Percentiles rank a stretch among this genome's conserved stretches.
phyloP scores from a whole-genome alignment of 306 rosid genomes.

The Senna tora region DNA sequence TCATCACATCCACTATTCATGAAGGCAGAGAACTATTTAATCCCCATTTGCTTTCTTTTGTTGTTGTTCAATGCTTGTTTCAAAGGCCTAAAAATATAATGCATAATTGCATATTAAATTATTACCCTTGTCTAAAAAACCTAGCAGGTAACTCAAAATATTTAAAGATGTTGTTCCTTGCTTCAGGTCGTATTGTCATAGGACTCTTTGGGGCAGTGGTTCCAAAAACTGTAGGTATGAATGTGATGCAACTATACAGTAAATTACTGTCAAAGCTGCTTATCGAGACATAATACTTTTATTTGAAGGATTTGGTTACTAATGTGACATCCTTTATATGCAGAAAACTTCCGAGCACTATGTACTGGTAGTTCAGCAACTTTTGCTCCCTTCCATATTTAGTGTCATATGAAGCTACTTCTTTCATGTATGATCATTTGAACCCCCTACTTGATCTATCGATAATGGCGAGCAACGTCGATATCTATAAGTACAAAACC shows the following conservation, averaged over 20 bases:
- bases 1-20: slow-evolving; percentile 26
- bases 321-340: slow-evolving; percentile 35
- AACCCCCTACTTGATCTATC: slow-evolving; percentile 8
- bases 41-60: neutral
- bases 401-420: neutral
- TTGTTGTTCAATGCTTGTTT: slow-evolving; percentile 7
- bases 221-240: slow-evolving; percentile 67
- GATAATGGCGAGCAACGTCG: slow-evolving; percentile 27
- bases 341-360: slow-evolving; percentile 74
- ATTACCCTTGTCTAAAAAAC: neutral
- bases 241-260: slow-evolving; percentile 30
- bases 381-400: slow-evolving; percentile 31
- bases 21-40: slow-evolving; percentile 19
- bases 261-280: slow-evolving; percentile 15
- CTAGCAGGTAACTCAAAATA: neutral
- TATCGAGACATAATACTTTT: slow-evolving; percentile 25
- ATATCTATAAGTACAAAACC: slow-evolving; percentile 15
- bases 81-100: slow-evolving; percentile 9
- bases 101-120: slow-evolving; percentile 9
- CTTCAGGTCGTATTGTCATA: slow-evolving; percentile 63
- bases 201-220: slow-evolving; percentile 66
- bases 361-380: slow-evolving; percentile 71
- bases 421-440: slow-evolving; percentile 20
- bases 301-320: slow-evolving; percentile 37
- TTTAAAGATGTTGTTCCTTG: neutral